Evolutionary conservation across 2,329 filamentous ascomycete genomes (phyloP).

Genomic region (Fusarium buxicola): DNA sequence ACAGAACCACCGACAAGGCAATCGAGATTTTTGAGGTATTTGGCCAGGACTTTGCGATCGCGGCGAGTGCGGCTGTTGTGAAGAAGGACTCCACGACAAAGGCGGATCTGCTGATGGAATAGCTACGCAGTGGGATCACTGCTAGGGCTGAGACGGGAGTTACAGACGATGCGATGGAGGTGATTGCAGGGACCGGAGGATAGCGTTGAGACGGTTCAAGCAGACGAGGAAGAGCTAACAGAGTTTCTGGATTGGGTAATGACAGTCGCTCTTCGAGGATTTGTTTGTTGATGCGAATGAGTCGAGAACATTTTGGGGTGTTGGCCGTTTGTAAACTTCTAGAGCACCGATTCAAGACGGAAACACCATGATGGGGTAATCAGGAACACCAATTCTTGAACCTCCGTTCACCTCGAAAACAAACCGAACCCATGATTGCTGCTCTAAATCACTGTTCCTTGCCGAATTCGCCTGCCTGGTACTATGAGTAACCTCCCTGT

Average conservation of each 20-base stretch:
- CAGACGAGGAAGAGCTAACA: constrained; percentile 24
- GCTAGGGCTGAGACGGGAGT: constrained; percentile 2
- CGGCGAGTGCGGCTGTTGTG: constrained; percentile 53
- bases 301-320: constrained; percentile 14
- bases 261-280: constrained; percentile 44
- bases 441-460: constrained; percentile 30
- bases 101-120: constrained; percentile 32
- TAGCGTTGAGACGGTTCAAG: not conserved
- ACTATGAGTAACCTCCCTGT: constrained; percentile 11
- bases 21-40: constrained; percentile 53
- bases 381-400: not conserved
- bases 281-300: constrained; percentile 34
- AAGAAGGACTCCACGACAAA: constrained; percentile 46
- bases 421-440: not conserved
- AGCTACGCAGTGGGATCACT: constrained; percentile 20
- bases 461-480: constrained; percentile 26
- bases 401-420: not conserved
- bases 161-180: not conserved
- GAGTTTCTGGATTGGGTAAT: constrained; percentile 47
- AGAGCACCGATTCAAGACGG: not conserved
- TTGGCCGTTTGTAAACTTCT: not conserved
- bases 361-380: not conserved
- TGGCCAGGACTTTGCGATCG: constrained; percentile 55
- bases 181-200: not conserved
- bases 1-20: constrained; percentile 52